These are phyloP conservation scores for Diaporthe humulicola DNA, from an alignment of 2,329 filamentous ascomycete species.

Conservation along the genomic window DNA sequence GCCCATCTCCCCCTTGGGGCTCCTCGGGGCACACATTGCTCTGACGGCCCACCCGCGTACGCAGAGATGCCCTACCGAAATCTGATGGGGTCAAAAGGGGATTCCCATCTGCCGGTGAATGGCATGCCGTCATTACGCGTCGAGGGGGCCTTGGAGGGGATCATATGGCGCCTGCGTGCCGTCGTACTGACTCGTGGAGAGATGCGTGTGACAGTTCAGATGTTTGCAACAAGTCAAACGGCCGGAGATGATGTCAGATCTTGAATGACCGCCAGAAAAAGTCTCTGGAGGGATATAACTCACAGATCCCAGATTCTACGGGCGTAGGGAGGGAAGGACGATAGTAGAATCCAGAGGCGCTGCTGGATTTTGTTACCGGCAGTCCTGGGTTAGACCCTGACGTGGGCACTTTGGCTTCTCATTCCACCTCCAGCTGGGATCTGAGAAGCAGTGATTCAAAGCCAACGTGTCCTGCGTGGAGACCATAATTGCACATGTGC, in stretches of 20 bases:
- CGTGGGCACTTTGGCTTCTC: background rate
- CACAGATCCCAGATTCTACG: background rate
- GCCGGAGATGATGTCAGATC: background rate
- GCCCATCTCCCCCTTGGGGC: background rate
- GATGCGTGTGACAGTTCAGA: background rate
- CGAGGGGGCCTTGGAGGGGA: background rate
- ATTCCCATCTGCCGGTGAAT: background rate
- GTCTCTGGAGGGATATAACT: background rate
- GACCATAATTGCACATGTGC: background rate
- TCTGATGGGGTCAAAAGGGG: background rate
- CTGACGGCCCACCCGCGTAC: background rate
- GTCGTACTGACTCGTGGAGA: background rate
- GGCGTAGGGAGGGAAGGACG: background rate
- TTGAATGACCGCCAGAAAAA: background rate
- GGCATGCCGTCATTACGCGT: conserved; percentile 12
- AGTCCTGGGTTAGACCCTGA: background rate
- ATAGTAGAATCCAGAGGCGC: background rate
- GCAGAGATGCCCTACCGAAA: background rate
- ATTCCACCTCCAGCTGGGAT: background rate
- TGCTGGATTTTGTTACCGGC: background rate
- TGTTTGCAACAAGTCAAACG: background rate
- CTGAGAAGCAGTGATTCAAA: background rate
- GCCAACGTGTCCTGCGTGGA: too few relatives aligned
- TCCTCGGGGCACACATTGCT: background rate
- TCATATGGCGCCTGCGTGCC: background rate